Evolutionary conservation across 2,329 filamentous ascomycete species (phyloP), one percentile per base, ranked within the genome.

Genomic region (Cladobotryum protrusum): DNA sequence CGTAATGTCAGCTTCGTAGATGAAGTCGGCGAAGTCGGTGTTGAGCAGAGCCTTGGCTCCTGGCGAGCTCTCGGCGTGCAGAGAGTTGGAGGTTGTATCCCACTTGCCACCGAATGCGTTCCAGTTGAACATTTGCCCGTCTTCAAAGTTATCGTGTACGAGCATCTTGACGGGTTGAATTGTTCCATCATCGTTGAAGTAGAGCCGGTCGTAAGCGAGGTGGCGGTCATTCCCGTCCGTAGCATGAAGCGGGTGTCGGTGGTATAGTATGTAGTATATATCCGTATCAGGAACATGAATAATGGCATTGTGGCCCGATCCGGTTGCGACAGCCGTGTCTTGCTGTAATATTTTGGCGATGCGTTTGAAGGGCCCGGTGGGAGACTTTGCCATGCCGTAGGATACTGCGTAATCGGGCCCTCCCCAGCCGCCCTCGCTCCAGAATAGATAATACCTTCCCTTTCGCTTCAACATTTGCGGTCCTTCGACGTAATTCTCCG

Each of bases 211-310:
- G 46, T 76, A 75, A 33, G 72, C 72, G 3, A 72, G 59, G 14
- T 71, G 67, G 3, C 74, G 71, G 57, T 76, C 70, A 52, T 77
- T 73, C 33, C 67, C 68, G 48, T 69, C 67, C 1, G 64, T 68
- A 43, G 75, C 71, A 52, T 69, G 67, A 3, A 74, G 64, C 7
- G 68, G 70, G 32, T 60, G 60, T 1, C 73, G 72, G 56, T 76
- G 74, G 51, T 75, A 76, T 1, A 67, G 66, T 13, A 76, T 74
- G 57, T 72, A 73, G 67, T 71, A 75, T 20, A 72, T 66, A 54
- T 75, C 72, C 2, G 72, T 72, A 1, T 65, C 67, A 0, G 71
- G 72, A 2, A 75, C 65, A 48, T 71, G 70, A 29, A 74, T 60
- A 20, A 74, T 66, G 13, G 68, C 72, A 57, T 72, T 69, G 55